Percentiles rank a stretch among this genome's conserved stretches.
Evolutionary conservation across 495 filamentous ascomycete genomes (phyloP).

Genomic region (Aspergillus haitiensis): DNA sequence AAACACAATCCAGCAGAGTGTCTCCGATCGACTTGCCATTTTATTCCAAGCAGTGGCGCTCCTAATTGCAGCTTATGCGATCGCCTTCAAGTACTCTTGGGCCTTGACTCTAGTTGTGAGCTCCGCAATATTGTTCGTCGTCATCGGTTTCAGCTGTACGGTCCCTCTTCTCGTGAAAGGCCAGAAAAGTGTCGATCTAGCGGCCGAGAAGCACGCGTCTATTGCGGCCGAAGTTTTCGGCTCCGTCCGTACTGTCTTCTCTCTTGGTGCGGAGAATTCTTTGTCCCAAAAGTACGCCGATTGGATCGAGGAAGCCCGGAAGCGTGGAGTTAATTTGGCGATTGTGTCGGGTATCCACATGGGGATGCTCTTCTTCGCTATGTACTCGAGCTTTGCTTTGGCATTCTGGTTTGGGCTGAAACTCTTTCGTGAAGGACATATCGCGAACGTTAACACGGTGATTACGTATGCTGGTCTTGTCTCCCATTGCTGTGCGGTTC

Average conservation of each 20-base stretch:
- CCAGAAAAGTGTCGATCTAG: constrained; percentile 29
- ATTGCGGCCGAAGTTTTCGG: constrained; percentile 52
- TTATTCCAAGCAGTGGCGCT: constrained; percentile 49
- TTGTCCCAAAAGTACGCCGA: constrained; percentile 41
- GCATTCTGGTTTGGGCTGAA: constrained; percentile 55
- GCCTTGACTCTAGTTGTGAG: constrained; percentile 48
- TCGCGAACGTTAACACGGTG: constrained; percentile 44
- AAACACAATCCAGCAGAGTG: constrained; percentile 64
- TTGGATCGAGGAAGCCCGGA: constrained; percentile 59
- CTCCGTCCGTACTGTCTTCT: constrained; percentile 53
- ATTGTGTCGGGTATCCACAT: constrained; percentile 33
- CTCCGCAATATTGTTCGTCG: constrained; percentile 40
- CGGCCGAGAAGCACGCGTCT: constrained; percentile 34
- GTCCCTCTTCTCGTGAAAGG: constrained; percentile 46
- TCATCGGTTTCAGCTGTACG: constrained; percentile 28
- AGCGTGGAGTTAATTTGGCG: constrained; percentile 45
- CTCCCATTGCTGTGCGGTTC: neutral
- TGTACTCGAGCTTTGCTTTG: constrained; percentile 50
- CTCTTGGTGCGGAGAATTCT: constrained; percentile 47
- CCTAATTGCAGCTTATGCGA: constrained; percentile 50
- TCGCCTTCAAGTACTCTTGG: constrained; percentile 54
- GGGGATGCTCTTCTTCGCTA: constrained; percentile 37
- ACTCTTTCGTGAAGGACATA: constrained; percentile 36
- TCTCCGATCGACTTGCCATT: constrained; percentile 58
- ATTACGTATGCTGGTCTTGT: constrained; percentile 37